Evolutionary conservation across 179 eudicot species (phyloP), one percentile per base, ranked within the genome.

Genomic region (Beta macrorhiza): DNA sequence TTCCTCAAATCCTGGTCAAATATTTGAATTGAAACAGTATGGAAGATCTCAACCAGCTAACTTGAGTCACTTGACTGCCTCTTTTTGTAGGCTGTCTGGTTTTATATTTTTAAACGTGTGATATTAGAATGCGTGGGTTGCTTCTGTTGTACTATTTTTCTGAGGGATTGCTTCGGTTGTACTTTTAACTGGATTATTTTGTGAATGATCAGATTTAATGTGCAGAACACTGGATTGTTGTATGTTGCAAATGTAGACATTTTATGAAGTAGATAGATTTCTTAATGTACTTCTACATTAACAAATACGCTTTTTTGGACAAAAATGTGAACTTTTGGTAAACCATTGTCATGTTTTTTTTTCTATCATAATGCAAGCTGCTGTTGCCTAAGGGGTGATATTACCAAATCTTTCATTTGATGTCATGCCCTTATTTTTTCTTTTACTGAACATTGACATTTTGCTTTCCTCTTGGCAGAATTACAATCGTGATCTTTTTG

Each of bases 401-500:
- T 3, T 49, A 47, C 3, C 13, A 32, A 72, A 9, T 49, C 42
- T 47, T 57, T 20, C 15, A 20, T 49, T 72, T 6, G 5, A 6
- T 19, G 37, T 55, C 37, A 29, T 55, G 44, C 51, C 17, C 0
- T 9, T 58, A 29, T 15, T 25, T 12, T 42, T 62, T 72, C n/a
- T 0, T 44, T 25, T 29, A 32, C 73, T 72, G 57, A 76, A 29
- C 74, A 4, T 64, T 69, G 63, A 17, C 78, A 8, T 45, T 74
- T 56, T 19, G 25, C 78, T 82, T 79, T 82, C 81, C 78, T 76
- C 79, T 86, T 80, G 61, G 76, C 99, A 96, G 99, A 90, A 84
- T 29, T 96, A 96, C 97, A 94, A 89, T 81, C 97, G 99, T 72
- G 99, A 94, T 86, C 92, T 96, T 67, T 96, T 94, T 89, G 79